Base-by-base conservation (phyloP, 2,329 filamentous ascomycete species). In the Coleophoma crateriformis region DNA sequence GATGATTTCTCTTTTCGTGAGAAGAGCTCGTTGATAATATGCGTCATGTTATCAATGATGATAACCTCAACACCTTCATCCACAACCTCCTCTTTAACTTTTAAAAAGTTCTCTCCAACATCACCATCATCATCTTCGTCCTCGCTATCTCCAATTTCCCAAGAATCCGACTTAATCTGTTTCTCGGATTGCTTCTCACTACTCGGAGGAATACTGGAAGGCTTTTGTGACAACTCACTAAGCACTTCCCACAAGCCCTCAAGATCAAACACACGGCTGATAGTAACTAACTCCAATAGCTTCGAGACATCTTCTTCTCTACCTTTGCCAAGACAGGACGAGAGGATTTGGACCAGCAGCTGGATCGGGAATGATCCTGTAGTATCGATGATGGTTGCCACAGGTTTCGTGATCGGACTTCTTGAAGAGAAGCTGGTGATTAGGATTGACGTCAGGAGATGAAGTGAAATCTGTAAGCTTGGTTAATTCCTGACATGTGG, bases 171-270 rank as follows among this genome's bases (percentile, higher is more conserved):
- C 7, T 40, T 22, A 14, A 33, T 33, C 12, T 40, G 15, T 33
- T 33, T 47, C 8, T 27, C 34, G 4, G 40, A 4, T 27, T 27
- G 27, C 3, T 10, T 10, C 5, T 27, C 27, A 27, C 27, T 27
- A 4, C 8, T 4, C 8, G 27, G 8, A 27, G 8, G 8, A 7
- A 27, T 2, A 10, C 6, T 10, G 27, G 27, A 27, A 27, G 35
- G 35, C 14, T 38, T 38, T 38, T 38, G 35, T 17, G 20, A 70
- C 34, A 81, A 55, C 56, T 84, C 81, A 2, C 61, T 64, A 33
- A 84, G 57, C 1, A 78, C 78, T 60, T 84, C 78, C 71, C 71
- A 75, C 15, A 84, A 56, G 0, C 81, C 81, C 42, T 81, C 72
- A 11, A 81, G 56, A 51, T 82, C 79, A 55, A 84, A 84, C 1